Evolutionary conservation across 1,284 basidiomycete genomes (phyloP), one percentile per base, ranked within the genome.

Genomic region (Rhodotorula sp.): DNA sequence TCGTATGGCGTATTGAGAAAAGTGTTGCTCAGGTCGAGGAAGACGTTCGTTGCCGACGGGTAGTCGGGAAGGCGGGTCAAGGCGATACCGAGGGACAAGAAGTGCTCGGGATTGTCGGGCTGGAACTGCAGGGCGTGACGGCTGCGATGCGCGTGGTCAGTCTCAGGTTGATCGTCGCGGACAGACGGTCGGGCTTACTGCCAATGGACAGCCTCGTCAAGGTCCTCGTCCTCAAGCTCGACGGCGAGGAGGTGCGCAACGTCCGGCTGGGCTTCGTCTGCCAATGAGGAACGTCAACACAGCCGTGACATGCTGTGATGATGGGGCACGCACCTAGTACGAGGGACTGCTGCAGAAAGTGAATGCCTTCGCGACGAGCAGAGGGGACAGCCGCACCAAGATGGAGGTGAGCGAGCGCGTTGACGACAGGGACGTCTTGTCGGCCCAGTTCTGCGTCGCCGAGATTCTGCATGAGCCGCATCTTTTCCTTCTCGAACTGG

Each of bases 401-500:
- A 36, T 56, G 34, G 4, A 60, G 22, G 15, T 30, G 10, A 9
- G 46, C 55, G n/a, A 66, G 54, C 13, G 34, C 54, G 49, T 66
- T 66, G 17, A 51, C 30, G 10, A 61, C 20, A 1, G 64, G 59
- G 10, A 62, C 47, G 11, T 61, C 65, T 4, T n/a, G 19, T 8
- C 10, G 32, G 36, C 34, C 7, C 20, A 47, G 29, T 13, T 27
- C 52, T 15, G 32, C 17, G 10, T 55, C 27, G 2, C 29, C 46
- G 22, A 60, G 58, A 8, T n/a, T 4, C 11, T 36, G 17, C 34
- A 59, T 46, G 13, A 66, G 53, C 9, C 59, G 52, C 0, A 17
- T 46, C 52, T 54, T 53, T 20, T 66, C 58, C 32, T 54, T 47
- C 11, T 66, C 64, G 53, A 66, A 66, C 64, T 66, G 58, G 8